phyloP scores from a whole-genome alignment of 75 land plant genomes.

The Isoetes taiwanensis region DNA sequence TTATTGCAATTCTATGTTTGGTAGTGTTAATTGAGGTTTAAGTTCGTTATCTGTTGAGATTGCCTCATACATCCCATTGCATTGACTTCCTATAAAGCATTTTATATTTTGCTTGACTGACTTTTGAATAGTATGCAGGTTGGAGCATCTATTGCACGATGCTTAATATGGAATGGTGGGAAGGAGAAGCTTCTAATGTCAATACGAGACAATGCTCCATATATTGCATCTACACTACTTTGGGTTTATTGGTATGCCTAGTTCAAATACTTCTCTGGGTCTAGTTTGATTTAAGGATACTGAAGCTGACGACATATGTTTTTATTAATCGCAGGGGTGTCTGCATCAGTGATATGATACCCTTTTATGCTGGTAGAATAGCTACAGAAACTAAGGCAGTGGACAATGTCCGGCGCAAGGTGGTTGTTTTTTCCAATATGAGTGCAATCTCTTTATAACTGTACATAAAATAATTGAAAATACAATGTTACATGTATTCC shows the following conservation, averaged over 20 bases:
- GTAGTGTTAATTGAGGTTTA: too few relatives aligned
- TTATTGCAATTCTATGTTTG: neutral
- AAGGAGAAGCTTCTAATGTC: conserved; percentile 42
- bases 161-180: conserved; percentile 35
- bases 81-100: neutral
- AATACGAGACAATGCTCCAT: conserved; percentile 42
- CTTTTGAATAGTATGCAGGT: conserved; percentile 26
- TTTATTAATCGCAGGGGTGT: conserved; percentile 48
- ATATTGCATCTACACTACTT: conserved; percentile 51
- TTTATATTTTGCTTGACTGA: neutral
- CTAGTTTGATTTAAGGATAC: neutral
- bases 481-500: neutral
- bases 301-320: neutral
- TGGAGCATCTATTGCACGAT: conserved; percentile 51
- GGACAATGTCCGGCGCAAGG: conserved; percentile 43
- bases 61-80: conserved; percentile 9
- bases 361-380: conserved; percentile 59
- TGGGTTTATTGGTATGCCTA: conserved; percentile 67
- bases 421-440: conserved; percentile 3
- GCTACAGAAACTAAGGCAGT: conserved; percentile 45
- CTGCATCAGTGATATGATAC: conserved; percentile 85
- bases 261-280: neutral
- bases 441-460: neutral
- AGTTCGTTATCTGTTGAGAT: conserved; percentile 5
- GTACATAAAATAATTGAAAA: neutral